Evolutionary conservation across 768 basidiomycete species (phyloP).

Genomic region (Pisolithus albus): DNA sequence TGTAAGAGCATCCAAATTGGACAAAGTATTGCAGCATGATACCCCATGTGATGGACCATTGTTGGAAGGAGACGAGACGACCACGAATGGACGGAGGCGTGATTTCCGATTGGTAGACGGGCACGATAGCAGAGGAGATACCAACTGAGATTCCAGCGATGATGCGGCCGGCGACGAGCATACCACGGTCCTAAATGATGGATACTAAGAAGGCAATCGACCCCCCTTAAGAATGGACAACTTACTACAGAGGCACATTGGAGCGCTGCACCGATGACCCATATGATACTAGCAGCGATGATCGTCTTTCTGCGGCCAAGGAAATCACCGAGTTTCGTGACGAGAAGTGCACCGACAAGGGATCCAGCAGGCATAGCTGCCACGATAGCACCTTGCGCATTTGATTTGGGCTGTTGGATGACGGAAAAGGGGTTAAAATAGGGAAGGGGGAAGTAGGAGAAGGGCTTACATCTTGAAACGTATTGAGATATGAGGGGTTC

Average conservation of each 20-base stretch:
- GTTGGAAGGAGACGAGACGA: slow-evolving; percentile 68
- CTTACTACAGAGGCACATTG: slow-evolving; percentile 52
- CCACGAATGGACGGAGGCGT: slow-evolving; percentile 68
- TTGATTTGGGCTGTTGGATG: slow-evolving; percentile 36
- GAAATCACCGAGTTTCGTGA: slow-evolving; percentile 55
- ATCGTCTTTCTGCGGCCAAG: slow-evolving; percentile 62
- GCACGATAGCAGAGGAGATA: slow-evolving; percentile 58
- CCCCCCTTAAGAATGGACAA: not conserved
- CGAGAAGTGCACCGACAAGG: slow-evolving; percentile 56
- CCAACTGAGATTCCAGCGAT: slow-evolving; percentile 65
- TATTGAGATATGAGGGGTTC: slow-evolving; percentile 21
- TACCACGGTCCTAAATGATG: slow-evolving; percentile 50
- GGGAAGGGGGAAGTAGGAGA: not conserved
- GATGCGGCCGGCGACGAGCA: slow-evolving; percentile 67
- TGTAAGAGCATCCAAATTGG: slow-evolving; percentile 64
- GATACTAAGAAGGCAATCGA: not conserved
- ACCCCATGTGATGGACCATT: slow-evolving; percentile 79
- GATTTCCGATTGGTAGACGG: slow-evolving; percentile 71
- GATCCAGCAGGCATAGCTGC: slow-evolving; percentile 73
- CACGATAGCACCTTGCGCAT: slow-evolving; percentile 66
- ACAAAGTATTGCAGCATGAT: slow-evolving; percentile 72
- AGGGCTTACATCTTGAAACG: slow-evolving; percentile 20
- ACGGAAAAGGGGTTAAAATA: slow-evolving; percentile 1
- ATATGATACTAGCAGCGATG: slow-evolving; percentile 60
- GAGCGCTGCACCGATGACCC: slow-evolving; percentile 67